Percentiles rank a stretch among this genome's conserved stretches.
phyloP scores from a whole-genome alignment of 2,329 filamentous ascomycete genomes.

The Venturiaceae sp. region DNA sequence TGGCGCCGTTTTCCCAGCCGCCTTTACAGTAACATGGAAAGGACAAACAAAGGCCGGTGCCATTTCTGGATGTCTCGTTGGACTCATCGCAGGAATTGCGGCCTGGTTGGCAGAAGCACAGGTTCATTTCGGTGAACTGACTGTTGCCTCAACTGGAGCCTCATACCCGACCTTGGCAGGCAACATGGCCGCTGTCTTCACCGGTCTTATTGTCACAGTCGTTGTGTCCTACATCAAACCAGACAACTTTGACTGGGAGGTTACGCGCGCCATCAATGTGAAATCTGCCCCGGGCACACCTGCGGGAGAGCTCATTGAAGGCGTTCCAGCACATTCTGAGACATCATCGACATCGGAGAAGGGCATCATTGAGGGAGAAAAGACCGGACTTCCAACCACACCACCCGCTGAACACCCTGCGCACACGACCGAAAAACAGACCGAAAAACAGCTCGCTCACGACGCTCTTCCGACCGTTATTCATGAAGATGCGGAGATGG shows the following conservation, averaged over 20 bases:
- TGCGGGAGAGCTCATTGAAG: constrained; percentile 9
- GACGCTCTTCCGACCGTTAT: background rate
- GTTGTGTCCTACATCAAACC: constrained; percentile 25
- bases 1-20: constrained; percentile 29
- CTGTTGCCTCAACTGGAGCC: constrained; percentile 27
- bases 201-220: constrained; percentile 22
- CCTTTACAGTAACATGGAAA: constrained; percentile 27
- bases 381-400: background rate
- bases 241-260: constrained; percentile 28
- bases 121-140: constrained; percentile 27
- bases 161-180: constrained; percentile 30
- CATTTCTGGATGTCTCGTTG: constrained; percentile 22
- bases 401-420: background rate
- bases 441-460: background rate
- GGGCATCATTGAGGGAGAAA: background rate
- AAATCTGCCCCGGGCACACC: background rate
- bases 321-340: constrained; percentile 1
- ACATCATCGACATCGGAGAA: background rate
- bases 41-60: constrained; percentile 23
- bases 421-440: background rate
- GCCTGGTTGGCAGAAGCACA: constrained; percentile 27
- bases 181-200: constrained; percentile 25
- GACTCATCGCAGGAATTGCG: constrained; percentile 23
- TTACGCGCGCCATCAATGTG: constrained; percentile 27
- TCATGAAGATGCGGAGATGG: constrained; percentile 4